phyloP scores from a whole-genome alignment of 495 filamentous ascomycete species.

The Astrocystis sublimbata region DNA sequence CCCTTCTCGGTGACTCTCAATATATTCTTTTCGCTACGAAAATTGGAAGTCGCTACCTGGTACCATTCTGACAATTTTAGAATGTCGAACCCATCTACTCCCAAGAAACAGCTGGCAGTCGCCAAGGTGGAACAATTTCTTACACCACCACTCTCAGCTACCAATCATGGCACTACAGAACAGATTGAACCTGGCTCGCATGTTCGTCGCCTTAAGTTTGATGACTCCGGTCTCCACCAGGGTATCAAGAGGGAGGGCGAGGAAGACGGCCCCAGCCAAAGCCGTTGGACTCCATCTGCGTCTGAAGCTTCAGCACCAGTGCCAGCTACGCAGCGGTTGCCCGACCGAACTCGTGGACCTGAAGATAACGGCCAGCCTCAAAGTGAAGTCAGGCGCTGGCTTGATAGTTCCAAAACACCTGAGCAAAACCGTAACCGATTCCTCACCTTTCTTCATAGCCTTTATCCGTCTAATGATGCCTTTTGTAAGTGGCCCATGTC shows the following conservation, averaged over 20 bases:
- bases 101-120: background rate
- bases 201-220: background rate
- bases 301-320: background rate
- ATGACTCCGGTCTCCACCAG: background rate
- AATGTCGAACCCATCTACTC: background rate
- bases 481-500: conserved; percentile 4
- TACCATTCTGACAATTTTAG: no score
- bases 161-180: background rate
- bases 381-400: background rate
- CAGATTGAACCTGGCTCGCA: background rate
- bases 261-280: background rate
- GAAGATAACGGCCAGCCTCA: background rate
- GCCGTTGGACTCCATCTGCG: background rate
- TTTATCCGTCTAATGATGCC: background rate
- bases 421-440: background rate
- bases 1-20: no score
- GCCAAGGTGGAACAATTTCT: background rate
- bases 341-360: background rate
- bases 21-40: no score
- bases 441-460: background rate
- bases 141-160: background rate
- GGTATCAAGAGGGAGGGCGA: background rate
- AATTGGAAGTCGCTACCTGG: no score
- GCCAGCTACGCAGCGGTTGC: background rate
- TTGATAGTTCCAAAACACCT: background rate